Percentiles rank a stretch among this genome's conserved stretches.
Conservation (phyloP, 306 rosid genomes). For the Castanospermum australe region DNA sequence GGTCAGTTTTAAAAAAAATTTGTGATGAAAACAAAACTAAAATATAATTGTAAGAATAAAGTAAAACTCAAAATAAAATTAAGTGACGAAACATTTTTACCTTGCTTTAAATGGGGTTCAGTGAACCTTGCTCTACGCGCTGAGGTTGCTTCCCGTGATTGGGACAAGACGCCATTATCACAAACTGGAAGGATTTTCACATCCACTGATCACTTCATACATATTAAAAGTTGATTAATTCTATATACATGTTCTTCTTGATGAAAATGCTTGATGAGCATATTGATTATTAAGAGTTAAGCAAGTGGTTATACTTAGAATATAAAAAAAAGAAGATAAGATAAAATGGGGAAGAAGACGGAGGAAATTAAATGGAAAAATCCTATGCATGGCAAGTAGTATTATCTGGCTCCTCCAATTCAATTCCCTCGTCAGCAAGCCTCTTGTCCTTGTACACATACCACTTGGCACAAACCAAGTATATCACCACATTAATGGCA, state of each 20-base stretch:
- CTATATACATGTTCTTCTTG: not conserved
- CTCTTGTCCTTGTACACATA: constrained; percentile 85
- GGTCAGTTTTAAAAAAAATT: too few relatives aligned
- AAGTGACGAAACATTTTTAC: too few relatives aligned
- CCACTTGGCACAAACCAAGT: constrained; percentile 70
- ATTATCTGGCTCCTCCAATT: constrained; percentile 52
- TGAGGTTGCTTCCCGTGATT: not conserved
- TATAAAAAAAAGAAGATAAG: not conserved
- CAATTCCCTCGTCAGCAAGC: constrained; percentile 62
- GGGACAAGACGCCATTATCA: not conserved
- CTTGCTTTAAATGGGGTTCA: too few relatives aligned
- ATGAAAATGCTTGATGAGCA: not conserved
- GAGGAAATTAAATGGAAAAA: not conserved
- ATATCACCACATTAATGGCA: constrained; percentile 62
- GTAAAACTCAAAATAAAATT: too few relatives aligned
- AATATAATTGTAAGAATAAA: too few relatives aligned
- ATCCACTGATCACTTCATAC: not conserved
- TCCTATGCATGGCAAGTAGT: constrained; percentile 40
- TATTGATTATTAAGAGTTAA: not conserved
- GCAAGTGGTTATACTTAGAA: not conserved
- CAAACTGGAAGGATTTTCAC: not conserved
- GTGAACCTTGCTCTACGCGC: not conserved
- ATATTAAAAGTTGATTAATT: not conserved
- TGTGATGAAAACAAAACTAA: too few relatives aligned
- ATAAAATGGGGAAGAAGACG: not conserved